A percentile compares a stretch with the other conserved stretches of the same genome.
Evolutionary conservation across 352 stramenopile species (phyloP).

Genomic region (Phytophthora ohioensis): DNA sequence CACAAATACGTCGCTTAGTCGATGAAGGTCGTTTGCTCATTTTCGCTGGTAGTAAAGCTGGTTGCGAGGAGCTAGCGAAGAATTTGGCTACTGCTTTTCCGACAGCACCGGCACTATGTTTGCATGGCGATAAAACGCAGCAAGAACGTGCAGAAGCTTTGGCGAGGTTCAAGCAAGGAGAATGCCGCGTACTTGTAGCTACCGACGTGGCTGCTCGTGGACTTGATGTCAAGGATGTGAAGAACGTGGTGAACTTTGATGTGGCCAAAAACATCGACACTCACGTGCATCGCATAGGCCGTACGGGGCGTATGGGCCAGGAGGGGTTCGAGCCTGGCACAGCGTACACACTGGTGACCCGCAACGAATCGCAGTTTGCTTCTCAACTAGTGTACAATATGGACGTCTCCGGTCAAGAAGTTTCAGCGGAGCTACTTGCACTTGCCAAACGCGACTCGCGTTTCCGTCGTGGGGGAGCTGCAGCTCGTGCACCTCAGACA

Average conservation of each 20-base stretch:
- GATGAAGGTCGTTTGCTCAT: slow-evolving; percentile 84
- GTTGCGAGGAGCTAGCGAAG: slow-evolving; percentile 85
- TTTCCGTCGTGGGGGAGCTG: slow-evolving; percentile 53
- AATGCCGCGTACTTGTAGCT: slow-evolving; percentile 78
- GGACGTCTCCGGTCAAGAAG: slow-evolving; percentile 73
- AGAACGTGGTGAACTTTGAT: slow-evolving; percentile 92
- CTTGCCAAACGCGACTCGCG: slow-evolving; percentile 59
- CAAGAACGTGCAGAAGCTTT: slow-evolving; percentile 77
- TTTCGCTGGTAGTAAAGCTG: slow-evolving; percentile 87
- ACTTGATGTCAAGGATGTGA: slow-evolving; percentile 91
- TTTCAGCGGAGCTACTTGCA: slow-evolving; percentile 62
- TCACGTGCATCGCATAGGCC: slow-evolving; percentile 91
- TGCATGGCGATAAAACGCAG: slow-evolving; percentile 88
- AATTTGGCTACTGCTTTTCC: slow-evolving; percentile 55
- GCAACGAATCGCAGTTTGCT: slow-evolving; percentile 77
- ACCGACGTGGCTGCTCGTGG: slow-evolving; percentile 90
- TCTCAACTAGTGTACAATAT: slow-evolving; percentile 87
- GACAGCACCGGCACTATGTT: slow-evolving; percentile 39
- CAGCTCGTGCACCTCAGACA: slow-evolving; percentile 3
- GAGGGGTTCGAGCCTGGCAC: slow-evolving; percentile 85
- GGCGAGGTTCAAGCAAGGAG: slow-evolving; percentile 67
- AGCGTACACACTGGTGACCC: slow-evolving; percentile 85
- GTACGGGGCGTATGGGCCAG: slow-evolving; percentile 85
- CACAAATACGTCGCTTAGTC: slow-evolving; percentile 63
- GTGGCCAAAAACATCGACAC: slow-evolving; percentile 93